Percentiles rank a stretch among this genome's conserved stretches.
Evolutionary conservation across 345 rosid species (phyloP).

Genomic region (Firmiana major): DNA sequence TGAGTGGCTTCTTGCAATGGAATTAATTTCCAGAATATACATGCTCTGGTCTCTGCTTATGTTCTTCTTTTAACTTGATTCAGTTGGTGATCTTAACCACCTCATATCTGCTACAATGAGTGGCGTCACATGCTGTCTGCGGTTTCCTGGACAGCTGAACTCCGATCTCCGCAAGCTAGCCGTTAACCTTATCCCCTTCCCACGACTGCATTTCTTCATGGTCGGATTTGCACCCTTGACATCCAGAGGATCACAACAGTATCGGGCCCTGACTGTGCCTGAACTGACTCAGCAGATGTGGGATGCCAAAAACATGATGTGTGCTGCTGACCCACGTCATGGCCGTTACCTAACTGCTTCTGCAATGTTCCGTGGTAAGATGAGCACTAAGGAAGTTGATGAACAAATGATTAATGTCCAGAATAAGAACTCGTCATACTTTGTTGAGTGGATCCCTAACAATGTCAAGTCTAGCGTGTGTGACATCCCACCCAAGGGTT

Average conservation of each 20-base stretch:
- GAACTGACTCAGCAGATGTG: slow-evolving; percentile 20
- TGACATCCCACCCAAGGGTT: slow-evolving; percentile 15
- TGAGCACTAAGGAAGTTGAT: slow-evolving; percentile 19
- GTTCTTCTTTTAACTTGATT: background rate
- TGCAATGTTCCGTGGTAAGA: slow-evolving; percentile 16
- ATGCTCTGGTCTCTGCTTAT: background rate
- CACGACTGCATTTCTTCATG: slow-evolving; percentile 19
- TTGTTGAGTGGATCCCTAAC: slow-evolving; percentile 15
- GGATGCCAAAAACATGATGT: slow-evolving; percentile 23
- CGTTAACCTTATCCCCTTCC: slow-evolving; percentile 20
- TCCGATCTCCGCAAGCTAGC: slow-evolving; percentile 17
- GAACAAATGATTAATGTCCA: slow-evolving; percentile 19
- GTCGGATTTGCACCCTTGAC: slow-evolving; percentile 21
- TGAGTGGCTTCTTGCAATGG: background rate
- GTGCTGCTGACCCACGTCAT: slow-evolving; percentile 22
- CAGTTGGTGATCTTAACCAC: slow-evolving; percentile 22
- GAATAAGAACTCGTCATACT: slow-evolving; percentile 15
- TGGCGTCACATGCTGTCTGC: slow-evolving; percentile 20
- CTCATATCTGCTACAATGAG: slow-evolving; percentile 21
- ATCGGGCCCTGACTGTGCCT: slow-evolving; percentile 12
- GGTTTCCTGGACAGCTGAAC: slow-evolving; percentile 21
- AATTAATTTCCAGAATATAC: background rate
- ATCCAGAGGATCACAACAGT: slow-evolving; percentile 17
- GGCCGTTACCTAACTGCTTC: slow-evolving; percentile 18
- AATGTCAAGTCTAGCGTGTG: slow-evolving; percentile 17